phyloP scores from a whole-genome alignment of 768 basidiomycete species.

The Agrocybe pediades region DNA sequence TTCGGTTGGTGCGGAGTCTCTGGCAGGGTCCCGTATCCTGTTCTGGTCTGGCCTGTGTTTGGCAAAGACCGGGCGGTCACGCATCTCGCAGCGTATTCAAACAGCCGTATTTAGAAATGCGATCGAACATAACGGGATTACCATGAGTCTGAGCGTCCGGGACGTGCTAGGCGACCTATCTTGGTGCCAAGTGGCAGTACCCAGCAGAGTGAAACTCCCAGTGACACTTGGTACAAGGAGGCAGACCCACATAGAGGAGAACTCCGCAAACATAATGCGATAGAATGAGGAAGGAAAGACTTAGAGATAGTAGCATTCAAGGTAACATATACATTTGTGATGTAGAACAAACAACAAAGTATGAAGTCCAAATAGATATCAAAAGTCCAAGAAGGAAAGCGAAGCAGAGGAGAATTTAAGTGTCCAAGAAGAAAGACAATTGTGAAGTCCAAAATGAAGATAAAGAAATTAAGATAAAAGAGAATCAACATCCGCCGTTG shows the following conservation, averaged over 20 bases:
- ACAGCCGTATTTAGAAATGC: too few species aligned
- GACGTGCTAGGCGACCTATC: conserved; percentile 21
- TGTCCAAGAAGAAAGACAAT: too few species aligned
- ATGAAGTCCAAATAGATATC: not conserved
- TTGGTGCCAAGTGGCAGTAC: conserved; percentile 5
- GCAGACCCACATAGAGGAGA: not conserved
- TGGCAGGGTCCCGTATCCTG: too few species aligned
- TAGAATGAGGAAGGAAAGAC: too few species aligned
- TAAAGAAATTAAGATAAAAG: not conserved
- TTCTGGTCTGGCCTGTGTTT: too few species aligned
- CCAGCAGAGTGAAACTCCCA: conserved; percentile 5
- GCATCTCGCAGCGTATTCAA: too few species aligned
- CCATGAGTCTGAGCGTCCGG: not conserved
- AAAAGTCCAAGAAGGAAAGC: not conserved
- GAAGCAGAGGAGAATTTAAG: not conserved
- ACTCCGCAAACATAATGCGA: not conserved
- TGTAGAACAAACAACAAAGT: too few species aligned
- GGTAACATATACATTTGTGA: too few species aligned
- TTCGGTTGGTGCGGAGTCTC: too few species aligned
- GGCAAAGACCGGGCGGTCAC: too few species aligned
- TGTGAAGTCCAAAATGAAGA: not conserved
- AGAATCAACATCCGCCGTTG: not conserved
- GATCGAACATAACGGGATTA: too few species aligned
- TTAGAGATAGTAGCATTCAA: not conserved
- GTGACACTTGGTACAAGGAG: conserved; percentile 1